phyloP scores from a whole-genome alignment of 345 rosid genomes.

The Cardamine chenopodiifolia region DNA sequence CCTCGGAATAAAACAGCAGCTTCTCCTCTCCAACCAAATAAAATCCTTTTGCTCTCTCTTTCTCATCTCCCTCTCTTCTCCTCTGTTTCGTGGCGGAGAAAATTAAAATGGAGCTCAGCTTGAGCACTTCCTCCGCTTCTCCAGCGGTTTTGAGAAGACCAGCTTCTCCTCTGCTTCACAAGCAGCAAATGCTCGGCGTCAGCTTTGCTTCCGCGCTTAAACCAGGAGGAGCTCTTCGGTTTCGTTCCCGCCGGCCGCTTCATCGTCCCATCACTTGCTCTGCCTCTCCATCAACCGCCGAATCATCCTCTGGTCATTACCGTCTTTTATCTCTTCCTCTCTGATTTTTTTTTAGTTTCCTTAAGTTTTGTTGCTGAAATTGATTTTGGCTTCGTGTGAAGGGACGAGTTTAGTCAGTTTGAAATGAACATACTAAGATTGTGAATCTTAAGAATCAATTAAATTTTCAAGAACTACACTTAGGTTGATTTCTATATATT shows the following conservation, averaged over 20 bases:
- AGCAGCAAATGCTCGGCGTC: constrained; percentile 49
- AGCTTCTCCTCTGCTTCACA: constrained; percentile 43
- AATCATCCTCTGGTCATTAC: constrained; percentile 58
- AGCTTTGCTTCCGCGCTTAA: constrained; percentile 48
- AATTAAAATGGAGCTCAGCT: constrained; percentile 57
- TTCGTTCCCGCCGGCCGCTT: constrained; percentile 41
- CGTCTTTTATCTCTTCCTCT: neutral
- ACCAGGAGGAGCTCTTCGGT: constrained; percentile 47
- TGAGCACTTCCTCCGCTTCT: constrained; percentile 46
- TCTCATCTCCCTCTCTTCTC: constrained; percentile 6
- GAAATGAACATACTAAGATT: neutral
- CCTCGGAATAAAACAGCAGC: constrained; percentile 26
- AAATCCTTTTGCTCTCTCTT: constrained; percentile 34
- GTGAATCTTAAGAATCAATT: neutral
- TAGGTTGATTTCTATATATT: neutral
- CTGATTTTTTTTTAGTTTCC: no score
- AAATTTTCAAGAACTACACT: neutral
- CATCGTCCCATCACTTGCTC: constrained; percentile 63
- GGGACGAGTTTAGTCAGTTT: neutral
- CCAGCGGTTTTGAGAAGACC: constrained; percentile 41
- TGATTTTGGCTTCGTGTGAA: constrained; percentile 12
- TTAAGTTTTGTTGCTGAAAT: neutral
- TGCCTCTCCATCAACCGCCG: constrained; percentile 57
- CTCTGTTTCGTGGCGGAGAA: constrained; percentile 37
- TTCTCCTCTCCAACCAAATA: constrained; percentile 51